These are phyloP conservation scores for Suhomyces choctaworum DNA, from an alignment of 1,139 yeast species.

Conservation along the genomic window DNA sequence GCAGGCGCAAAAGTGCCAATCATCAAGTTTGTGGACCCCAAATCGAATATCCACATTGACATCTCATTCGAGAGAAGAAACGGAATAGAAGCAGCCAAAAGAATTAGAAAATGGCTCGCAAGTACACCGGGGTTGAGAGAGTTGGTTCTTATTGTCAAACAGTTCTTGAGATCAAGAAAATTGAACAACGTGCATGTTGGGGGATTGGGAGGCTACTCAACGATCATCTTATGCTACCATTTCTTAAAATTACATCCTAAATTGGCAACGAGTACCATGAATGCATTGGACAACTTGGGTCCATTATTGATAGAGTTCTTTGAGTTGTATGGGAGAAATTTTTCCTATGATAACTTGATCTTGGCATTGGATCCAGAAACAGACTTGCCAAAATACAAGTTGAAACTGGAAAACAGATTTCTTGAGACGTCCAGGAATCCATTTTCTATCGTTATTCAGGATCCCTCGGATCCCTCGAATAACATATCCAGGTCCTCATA, in stretches of 20 bases:
- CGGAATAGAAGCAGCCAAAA: slow-evolving; percentile 82
- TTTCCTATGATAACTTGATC: slow-evolving; percentile 80
- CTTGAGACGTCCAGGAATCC: slow-evolving; percentile 56
- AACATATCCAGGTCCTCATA: slow-evolving; percentile 87
- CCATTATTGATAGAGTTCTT: slow-evolving; percentile 88
- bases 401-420: slow-evolving; percentile 55
- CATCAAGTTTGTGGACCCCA: slow-evolving; percentile 82
- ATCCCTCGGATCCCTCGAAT: slow-evolving; percentile 81
- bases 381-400: slow-evolving; percentile 53
- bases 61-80: slow-evolving; percentile 87
- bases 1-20: slow-evolving; percentile 95
- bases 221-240: slow-evolving; percentile 83
- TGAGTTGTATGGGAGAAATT: slow-evolving; percentile 91
- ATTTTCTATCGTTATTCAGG: slow-evolving; percentile 79
- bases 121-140: slow-evolving; percentile 82
- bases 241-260: slow-evolving; percentile 82
- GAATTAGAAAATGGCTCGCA: slow-evolving; percentile 73
- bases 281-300: slow-evolving; percentile 77
- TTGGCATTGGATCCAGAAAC: slow-evolving; percentile 57
- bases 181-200: slow-evolving; percentile 94
- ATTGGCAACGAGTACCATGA: slow-evolving; percentile 63
- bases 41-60: slow-evolving; percentile 76
- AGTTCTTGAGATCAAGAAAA: slow-evolving; percentile 75
- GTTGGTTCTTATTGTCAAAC: slow-evolving; percentile 80
- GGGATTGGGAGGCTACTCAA: slow-evolving; percentile 93